Base-by-base conservation (phyloP, 2,329 filamentous ascomycete species). In the Venturia nashicola region DNA sequence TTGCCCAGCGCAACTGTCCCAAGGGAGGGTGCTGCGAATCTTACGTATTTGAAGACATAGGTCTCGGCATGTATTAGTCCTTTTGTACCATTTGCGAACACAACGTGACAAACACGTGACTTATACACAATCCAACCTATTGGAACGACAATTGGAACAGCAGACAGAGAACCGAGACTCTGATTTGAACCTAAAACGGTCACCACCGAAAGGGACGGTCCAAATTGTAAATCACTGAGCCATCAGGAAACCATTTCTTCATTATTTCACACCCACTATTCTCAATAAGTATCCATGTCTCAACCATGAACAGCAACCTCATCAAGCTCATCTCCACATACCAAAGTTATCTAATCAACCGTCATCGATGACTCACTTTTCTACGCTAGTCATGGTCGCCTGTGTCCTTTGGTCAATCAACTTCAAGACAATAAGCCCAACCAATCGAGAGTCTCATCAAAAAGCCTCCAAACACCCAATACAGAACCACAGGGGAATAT, bases 11-110 rank as follows among this genome's bases (percentile, higher is more conserved):
- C 14, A 74, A 67, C 43, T 71, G 65, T 1, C 73, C 73, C 1
- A 70, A 71, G 2, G 74, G 71, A 7, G 72, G 72, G 69, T 3
- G 72, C 69, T 7, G 72, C 73, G 61, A 71, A 76, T 6, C 74
- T 69, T 46, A 68, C 65, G 46, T 68, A 67, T 14, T 65, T 66
- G 66, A 68, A 68, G 12, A 62, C 61, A 34, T 67, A 68, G 18
- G 36, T 39, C 36, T 39, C 7, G 2, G 36, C 36, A 11, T 39
- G 1, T 11, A 39, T 39, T 39, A 8, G 6, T 39, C 36, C 11
- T 39, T 39, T 39, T 36, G 34, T 5, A 5, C 34, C 4, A 27
- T 27, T 27, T 27, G 27, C 2, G 27, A 27, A 4, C 27, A 27
- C 4, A 39, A 39, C 36, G 36, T 39, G 36, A 39, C 36, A 39